Conservation (phyloP, 257 asterid species). For the Fraxinus americana region DNA sequence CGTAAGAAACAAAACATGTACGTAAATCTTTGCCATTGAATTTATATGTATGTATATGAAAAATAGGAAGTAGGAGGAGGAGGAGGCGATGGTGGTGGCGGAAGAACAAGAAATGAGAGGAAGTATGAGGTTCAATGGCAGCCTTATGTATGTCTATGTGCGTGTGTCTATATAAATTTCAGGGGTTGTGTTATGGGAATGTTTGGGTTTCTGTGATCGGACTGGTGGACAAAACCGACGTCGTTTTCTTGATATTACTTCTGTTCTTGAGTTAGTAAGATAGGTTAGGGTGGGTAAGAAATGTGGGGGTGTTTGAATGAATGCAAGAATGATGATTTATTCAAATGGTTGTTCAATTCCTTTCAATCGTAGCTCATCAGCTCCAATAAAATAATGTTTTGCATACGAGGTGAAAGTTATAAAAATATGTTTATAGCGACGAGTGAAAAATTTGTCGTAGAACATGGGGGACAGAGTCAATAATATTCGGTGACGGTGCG, state of each 20-base stretch:
- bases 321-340: not conserved
- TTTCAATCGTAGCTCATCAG: not conserved
- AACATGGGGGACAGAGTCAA: too few species aligned
- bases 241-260: not conserved
- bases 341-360: not conserved
- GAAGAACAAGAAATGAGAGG: not conserved
- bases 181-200: not conserved
- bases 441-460: too few species aligned
- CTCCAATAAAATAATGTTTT: not conserved
- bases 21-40: not conserved
- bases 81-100: not conserved
- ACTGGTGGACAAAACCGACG: not conserved
- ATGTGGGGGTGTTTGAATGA: not conserved
- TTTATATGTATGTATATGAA: not conserved
- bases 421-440: too few species aligned
- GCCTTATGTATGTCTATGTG: too few species aligned
- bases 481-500: too few species aligned
- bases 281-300: not conserved
- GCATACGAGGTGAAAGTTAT: too few species aligned
- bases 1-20: not conserved
- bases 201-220: not conserved
- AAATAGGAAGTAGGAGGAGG: not conserved
- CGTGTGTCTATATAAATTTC: too few species aligned
- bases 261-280: not conserved
- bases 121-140: constrained; percentile 24